phyloP scores from a whole-genome alignment of 2,329 filamentous ascomycete genomes.

The Epichloe gansuensis region DNA sequence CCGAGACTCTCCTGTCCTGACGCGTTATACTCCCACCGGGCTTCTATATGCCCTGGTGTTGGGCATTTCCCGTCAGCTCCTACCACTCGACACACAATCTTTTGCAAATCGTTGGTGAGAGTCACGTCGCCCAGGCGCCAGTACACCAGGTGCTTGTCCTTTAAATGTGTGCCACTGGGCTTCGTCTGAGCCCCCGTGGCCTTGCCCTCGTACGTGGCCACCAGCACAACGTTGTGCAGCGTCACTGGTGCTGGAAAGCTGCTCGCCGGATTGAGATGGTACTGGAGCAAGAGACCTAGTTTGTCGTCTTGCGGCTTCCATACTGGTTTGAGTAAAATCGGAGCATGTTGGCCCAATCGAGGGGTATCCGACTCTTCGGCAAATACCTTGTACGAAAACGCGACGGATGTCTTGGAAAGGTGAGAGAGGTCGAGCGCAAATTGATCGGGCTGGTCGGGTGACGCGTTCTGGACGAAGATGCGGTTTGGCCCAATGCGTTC shows the following conservation, averaged over 20 bases:
- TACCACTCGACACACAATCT: conserved; percentile 71
- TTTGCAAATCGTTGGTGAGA: conserved; percentile 51
- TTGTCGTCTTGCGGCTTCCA: conserved; percentile 83
- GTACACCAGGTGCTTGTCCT: conserved; percentile 65
- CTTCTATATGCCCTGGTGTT: conserved; percentile 66
- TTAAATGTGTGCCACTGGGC: conserved; percentile 65
- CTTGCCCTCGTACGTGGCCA: conserved; percentile 58
- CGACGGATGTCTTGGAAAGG: conserved; percentile 62
- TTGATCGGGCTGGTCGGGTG: conserved; percentile 57
- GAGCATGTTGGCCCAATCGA: conserved; percentile 45
- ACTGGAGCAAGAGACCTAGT: conserved; percentile 74
- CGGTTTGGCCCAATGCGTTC: conserved; percentile 92
- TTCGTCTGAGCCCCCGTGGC: conserved; percentile 63
- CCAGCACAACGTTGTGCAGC: conserved; percentile 61
- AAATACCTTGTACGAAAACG: conserved; percentile 87
- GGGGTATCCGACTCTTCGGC: conserved; percentile 43
- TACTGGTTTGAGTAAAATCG: conserved; percentile 58
- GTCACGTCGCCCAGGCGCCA: conserved; percentile 72
- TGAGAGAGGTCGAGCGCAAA: conserved; percentile 65
- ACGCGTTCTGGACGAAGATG: conserved; percentile 66
- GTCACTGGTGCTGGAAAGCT: conserved; percentile 29
- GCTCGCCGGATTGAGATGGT: conserved; percentile 66
- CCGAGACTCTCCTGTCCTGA: conserved; percentile 30
- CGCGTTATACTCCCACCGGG: conserved; percentile 57
- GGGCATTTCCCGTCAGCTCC: conserved; percentile 60